A percentile compares a stretch with the other conserved stretches of the same genome.
Conservation (phyloP, 202 grass and related monocot species). For the Schoenoplectus triqueter region DNA sequence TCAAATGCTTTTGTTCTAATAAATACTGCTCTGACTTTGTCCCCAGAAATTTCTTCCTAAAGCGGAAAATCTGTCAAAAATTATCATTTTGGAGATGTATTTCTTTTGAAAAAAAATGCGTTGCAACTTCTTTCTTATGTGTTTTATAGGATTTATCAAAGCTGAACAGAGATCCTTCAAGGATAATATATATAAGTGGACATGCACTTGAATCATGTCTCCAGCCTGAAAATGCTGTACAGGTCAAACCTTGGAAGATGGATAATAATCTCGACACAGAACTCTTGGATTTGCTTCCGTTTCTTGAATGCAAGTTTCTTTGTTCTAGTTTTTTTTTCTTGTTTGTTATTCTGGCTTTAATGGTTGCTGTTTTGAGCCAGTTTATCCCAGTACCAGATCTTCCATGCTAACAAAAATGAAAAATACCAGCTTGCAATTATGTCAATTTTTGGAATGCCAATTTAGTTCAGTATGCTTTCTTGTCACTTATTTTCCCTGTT, state of each 20-base stretch:
- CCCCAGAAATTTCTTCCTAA: background rate
- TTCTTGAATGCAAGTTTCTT: slow-evolving; percentile 87
- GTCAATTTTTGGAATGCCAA: background rate
- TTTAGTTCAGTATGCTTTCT: slow-evolving; percentile 17
- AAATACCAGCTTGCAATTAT: background rate
- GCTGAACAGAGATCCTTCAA: slow-evolving; percentile 86
- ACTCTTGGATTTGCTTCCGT: slow-evolving; percentile 94
- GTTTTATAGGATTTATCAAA: slow-evolving; percentile 78
- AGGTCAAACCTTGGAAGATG: slow-evolving; percentile 87
- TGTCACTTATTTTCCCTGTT: background rate
- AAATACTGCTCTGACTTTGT: background rate
- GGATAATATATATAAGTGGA: slow-evolving; percentile 85
- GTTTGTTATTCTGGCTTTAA: background rate
- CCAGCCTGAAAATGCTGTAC: slow-evolving; percentile 78
- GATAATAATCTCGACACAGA: slow-evolving; percentile 76
- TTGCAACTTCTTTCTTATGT: slow-evolving; percentile 24
- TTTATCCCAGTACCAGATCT: background rate
- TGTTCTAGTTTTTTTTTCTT: background rate
- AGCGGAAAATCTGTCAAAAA: background rate
- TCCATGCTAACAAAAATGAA: background rate
- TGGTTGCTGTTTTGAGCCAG: background rate
- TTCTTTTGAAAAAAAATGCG: slow-evolving; percentile 2
- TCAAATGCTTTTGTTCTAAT: background rate
- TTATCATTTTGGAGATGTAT: background rate
- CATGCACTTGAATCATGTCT: slow-evolving; percentile 78